Evolutionary conservation across 2,329 filamentous ascomycete species (phyloP), one percentile per base, ranked within the genome.

Genomic region (Neopestalotiopsis rosae): DNA sequence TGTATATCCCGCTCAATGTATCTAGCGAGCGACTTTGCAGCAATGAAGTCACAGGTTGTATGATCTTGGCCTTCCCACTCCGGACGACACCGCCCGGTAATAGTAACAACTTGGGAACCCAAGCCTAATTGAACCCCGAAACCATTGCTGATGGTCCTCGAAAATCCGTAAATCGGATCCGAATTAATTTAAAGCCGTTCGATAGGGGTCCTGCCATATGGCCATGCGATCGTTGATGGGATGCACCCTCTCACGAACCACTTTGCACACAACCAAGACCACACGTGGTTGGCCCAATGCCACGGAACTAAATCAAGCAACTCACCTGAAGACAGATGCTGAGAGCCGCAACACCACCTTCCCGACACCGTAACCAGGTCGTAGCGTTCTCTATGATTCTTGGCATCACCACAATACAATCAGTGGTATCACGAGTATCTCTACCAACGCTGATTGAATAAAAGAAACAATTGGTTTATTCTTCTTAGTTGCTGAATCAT

Each of bases 261-360:
- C 6, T 20, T n/a, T 52, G 45, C 45, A 52, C n/a, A 24, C 20
- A 17, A 20, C 45, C 45, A 52, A 52, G 42, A 9, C 45, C 45
- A 24, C 45, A 20, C 20, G 17, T 52, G 17, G 17, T 52, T 52
- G 45, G 17, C 45, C 57, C 57, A 28, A 59, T 20, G 30, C 24
- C 10, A 12, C 57, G 57, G 57, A n/a, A 59, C 57, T 59, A 6
- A 59, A 59, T 59, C 45, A 34, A 59, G 57, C 24, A 30, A 12
- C 57, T 30, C 57, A 59, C 20, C 12, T 30, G 3, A 17, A 30
- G 13, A 12, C 57, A 17, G 24, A 34, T 13, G n/a, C 57, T 28
- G 24, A 59, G 57, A 59, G 57, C 57, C 57, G 20, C 57, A 59
- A 30, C 5, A 59, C 57, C 57, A 59, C 57, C 57, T 59, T 59